Evolutionary conservation across 2,329 filamentous ascomycete species (phyloP), one percentile per base, ranked within the genome.

Genomic region (Fusarium sp.): DNA sequence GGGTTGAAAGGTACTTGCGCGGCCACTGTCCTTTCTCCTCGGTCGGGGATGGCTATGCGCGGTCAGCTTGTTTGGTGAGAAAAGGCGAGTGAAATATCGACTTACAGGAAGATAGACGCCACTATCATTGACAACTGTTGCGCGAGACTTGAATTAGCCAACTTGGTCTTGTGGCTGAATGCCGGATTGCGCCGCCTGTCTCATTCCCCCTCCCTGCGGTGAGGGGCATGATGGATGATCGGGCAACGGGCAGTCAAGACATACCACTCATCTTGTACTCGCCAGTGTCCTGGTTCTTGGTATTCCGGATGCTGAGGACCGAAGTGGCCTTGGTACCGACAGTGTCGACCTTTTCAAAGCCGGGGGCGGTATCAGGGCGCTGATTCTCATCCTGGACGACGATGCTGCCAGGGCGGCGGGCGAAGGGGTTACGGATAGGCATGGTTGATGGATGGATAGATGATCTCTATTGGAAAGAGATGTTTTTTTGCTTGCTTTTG

Each of bases 51-150:
- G 96, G 96, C 89, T 96, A 68, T 58, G 66, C 23, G 64, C 71
- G 50, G 66, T 70, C 63, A 74, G 64, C 41, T 58, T 58, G 18
- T 43, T 43, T 32, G 59, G 45, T 13, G 37, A 48, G n/a, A 20
- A 45, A 57, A 65, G 16, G 35, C 16, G 27, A 18, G 45, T 65
- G 30, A 23, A 18, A 39, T 34, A 63, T 57, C 20, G 27, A 52
- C 90, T 84, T 91, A 97, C 95, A 78, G 96, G 96, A 76, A 98
- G 90, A 85, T 97, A 98, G 72, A 98, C 93, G 76, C 96, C 96
- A 82, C 94, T 97, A 84, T 97, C 95, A 81, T 97, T 97, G 83
- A 98, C 97, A 75, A 98, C 96, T 98, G 82, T 71, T 64, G 50
- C 34, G 60, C 56, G 57, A 70, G 63, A 76, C 61, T 67, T 67